A percentile compares a stretch with the other conserved stretches of the same genome.
These are phyloP conservation scores for Saussurea involucrata DNA, from an alignment of 129 eudicot species.

Conservation along the genomic window DNA sequence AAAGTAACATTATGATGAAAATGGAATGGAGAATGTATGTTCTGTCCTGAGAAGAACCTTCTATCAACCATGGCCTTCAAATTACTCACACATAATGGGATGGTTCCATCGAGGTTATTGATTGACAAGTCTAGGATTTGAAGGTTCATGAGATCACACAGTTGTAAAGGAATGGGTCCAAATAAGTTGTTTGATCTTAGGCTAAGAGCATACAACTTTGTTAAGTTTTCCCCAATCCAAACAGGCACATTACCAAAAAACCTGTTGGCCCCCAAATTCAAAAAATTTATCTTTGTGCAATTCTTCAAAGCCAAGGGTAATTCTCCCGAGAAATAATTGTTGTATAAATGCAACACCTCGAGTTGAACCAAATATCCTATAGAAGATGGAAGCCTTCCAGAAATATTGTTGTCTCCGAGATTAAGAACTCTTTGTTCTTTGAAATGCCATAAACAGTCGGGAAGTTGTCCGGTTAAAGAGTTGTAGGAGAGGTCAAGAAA, in stretches of 20 bases:
- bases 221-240: conserved; percentile 12
- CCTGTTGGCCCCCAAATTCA: conserved; percentile 20
- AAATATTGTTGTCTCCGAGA: conserved; percentile 12
- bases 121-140: conserved; percentile 24
- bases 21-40: no score
- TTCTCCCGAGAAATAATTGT: conserved; percentile 9
- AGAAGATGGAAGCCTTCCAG: conserved; percentile 12
- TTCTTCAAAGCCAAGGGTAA: conserved; percentile 15
- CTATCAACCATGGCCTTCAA: conserved; percentile 19
- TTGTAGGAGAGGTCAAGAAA: conserved; percentile 20
- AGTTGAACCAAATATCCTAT: background rate
- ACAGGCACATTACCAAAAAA: conserved; percentile 14
- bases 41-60: background rate
- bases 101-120: background rate
- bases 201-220: background rate
- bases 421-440: background rate
- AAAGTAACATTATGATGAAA: background rate
- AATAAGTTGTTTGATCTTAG: conserved; percentile 3
- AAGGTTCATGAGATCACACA: conserved; percentile 17
- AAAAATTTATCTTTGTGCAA: background rate
- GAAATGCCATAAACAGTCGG: conserved; percentile 2
- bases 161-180: conserved; percentile 18
- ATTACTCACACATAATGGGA: conserved; percentile 18
- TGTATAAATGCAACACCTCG: background rate
- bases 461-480: background rate